phyloP scores from a whole-genome alignment of 1,139 yeast species.

The Fermentozyma sake region DNA sequence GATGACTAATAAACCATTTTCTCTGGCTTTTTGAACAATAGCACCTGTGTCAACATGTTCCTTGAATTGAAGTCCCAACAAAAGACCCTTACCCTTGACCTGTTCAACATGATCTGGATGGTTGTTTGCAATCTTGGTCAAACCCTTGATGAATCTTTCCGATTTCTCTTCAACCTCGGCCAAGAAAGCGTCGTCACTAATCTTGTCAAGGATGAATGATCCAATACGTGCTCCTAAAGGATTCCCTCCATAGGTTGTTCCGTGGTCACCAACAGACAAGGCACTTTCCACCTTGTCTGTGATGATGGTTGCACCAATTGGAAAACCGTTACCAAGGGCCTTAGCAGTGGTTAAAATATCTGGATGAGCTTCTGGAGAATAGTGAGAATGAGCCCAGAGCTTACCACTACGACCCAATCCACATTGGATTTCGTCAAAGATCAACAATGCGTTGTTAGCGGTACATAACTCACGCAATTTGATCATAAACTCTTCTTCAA shows the following conservation, averaged over 20 bases:
- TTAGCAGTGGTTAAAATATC: conserved; percentile 93
- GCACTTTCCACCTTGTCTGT: conserved; percentile 70
- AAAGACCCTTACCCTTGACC: conserved; percentile 83
- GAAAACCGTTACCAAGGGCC: conserved; percentile 97
- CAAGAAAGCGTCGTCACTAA: conserved; percentile 60
- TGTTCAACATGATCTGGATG: conserved; percentile 58
- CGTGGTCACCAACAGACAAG: conserved; percentile 89
- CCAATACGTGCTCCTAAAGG: conserved; percentile 88
- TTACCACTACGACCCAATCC: conserved; percentile 92
- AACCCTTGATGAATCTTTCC: conserved; percentile 45
- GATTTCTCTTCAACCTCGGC: conserved; percentile 56
- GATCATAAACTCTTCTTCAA: conserved; percentile 58
- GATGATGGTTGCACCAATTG: conserved; percentile 91
- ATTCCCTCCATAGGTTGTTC: conserved; percentile 97
- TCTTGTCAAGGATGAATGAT: conserved; percentile 62
- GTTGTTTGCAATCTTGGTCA: conserved; percentile 48
- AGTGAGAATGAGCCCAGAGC: conserved; percentile 84
- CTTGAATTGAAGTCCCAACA: conserved; percentile 76
- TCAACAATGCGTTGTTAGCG: conserved; percentile 68
- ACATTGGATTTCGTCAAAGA: conserved; percentile 95
- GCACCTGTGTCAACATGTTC: conserved; percentile 55
- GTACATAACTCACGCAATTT: conserved; percentile 66
- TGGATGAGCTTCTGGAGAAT: conserved; percentile 80
- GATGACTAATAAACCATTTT: conserved; percentile 74
- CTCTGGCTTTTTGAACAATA: conserved; percentile 65